phyloP scores from a whole-genome alignment of 352 stramenopile species.

The Globisporangium middletonii region DNA sequence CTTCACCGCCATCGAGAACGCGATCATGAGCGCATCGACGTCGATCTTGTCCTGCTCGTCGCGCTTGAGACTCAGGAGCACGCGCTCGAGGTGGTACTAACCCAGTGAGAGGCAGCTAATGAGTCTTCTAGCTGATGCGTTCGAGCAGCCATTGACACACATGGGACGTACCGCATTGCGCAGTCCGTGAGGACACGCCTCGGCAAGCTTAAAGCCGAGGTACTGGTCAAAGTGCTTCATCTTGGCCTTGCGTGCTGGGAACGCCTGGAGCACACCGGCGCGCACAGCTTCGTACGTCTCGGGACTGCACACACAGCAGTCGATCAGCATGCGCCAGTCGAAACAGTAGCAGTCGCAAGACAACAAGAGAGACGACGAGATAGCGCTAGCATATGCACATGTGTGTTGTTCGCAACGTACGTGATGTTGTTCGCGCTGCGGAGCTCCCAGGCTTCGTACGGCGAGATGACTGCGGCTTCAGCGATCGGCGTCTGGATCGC shows the following conservation, averaged over 20 bases:
- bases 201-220: slow-evolving; percentile 60
- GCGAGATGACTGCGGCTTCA: slow-evolving; percentile 69
- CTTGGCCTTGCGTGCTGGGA: slow-evolving; percentile 53
- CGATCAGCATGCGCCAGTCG: not conserved
- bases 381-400: not conserved
- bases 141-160: not conserved
- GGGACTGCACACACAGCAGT: slow-evolving; percentile 18
- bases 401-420: slow-evolving; percentile 20
- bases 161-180: slow-evolving; percentile 39
- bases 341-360: not conserved
- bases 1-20: slow-evolving; percentile 82
- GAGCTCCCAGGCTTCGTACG: slow-evolving; percentile 83
- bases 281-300: slow-evolving; percentile 47
- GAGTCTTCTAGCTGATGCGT: not conserved
- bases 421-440: slow-evolving; percentile 76
- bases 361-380: not conserved
- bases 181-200: slow-evolving; percentile 48
- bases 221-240: slow-evolving; percentile 81
- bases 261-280: slow-evolving; percentile 39
- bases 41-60: slow-evolving; percentile 52
- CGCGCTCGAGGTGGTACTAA: slow-evolving; percentile 71
- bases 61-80: slow-evolving; percentile 60
- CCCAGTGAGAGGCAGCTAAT: not conserved
- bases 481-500: slow-evolving; percentile 62
- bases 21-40: slow-evolving; percentile 67